Evolutionary conservation across 495 filamentous ascomycete species (phyloP).

Genomic region (Penicillium soppii): DNA sequence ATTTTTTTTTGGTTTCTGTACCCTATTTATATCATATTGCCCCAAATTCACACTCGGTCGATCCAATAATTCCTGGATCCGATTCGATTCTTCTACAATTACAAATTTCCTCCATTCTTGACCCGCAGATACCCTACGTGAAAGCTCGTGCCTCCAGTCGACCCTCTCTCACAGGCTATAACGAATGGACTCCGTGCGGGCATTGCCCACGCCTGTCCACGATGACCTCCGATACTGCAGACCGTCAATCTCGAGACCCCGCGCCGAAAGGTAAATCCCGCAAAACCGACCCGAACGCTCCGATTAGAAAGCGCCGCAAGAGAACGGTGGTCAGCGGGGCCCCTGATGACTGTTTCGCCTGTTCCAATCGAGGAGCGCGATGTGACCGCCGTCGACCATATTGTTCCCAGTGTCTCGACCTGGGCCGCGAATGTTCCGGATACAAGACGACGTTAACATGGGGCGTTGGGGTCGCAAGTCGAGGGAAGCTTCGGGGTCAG

Average conservation of each 20-base stretch:
- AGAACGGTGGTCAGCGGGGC: constrained; percentile 87
- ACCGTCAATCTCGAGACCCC: constrained; percentile 16
- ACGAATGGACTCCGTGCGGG: constrained; percentile 16
- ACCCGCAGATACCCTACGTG: background rate
- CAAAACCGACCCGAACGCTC: constrained; percentile 25
- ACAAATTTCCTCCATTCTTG: background rate
- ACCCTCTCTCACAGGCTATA: background rate
- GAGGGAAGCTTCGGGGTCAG: constrained; percentile 89
- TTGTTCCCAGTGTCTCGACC: constrained; percentile 90
- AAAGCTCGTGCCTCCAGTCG: background rate
- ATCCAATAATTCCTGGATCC: background rate
- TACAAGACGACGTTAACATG: constrained; percentile 98
- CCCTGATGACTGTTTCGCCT: constrained; percentile 94
- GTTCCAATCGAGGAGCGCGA: constrained; percentile 74
- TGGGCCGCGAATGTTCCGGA: constrained; percentile 89
- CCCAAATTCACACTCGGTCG: background rate
- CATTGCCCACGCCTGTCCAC: constrained; percentile 7
- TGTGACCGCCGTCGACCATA: constrained; percentile 94
- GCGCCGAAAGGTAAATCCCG: constrained; percentile 28
- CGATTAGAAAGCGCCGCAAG: constrained; percentile 73
- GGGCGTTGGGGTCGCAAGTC: constrained; percentile 95
- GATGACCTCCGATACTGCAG: constrained; percentile 19
- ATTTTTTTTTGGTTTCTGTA: no score
- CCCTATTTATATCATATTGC: background rate
- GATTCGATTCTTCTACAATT: background rate